phyloP scores from a whole-genome alignment of 257 asterid species.

The Solanum piurae region DNA sequence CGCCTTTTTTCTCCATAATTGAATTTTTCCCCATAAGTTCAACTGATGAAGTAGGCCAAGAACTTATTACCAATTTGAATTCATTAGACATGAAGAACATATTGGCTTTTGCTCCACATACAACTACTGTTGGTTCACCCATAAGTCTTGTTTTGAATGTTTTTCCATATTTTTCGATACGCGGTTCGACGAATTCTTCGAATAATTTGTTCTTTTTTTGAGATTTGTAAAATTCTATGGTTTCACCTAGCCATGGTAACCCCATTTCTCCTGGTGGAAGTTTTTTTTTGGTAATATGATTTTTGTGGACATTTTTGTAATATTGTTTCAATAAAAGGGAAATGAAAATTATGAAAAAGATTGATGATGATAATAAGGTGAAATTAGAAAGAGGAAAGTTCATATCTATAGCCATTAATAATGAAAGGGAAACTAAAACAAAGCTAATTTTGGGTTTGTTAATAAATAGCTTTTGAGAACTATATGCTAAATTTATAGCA shows the following conservation, averaged over 20 bases:
- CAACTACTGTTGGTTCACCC: conserved; percentile 77
- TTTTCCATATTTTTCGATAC: conserved; percentile 44
- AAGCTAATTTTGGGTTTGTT: background rate
- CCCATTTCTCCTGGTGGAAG: conserved; percentile 81
- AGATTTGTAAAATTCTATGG: conserved; percentile 60
- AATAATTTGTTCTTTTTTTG: conserved; percentile 55
- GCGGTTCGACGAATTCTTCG: conserved; percentile 55
- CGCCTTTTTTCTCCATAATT: conserved; percentile 86
- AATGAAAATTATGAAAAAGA: conserved; percentile 9
- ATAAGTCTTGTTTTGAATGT: conserved; percentile 69
- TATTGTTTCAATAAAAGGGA: conserved; percentile 12
- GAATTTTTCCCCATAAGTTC: conserved; percentile 73
- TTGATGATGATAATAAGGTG: conserved; percentile 3
- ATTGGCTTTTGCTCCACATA: conserved; percentile 75
- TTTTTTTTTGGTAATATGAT: conserved; percentile 14
- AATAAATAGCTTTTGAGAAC: background rate
- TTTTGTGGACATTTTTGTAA: background rate
- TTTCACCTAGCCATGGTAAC: conserved; percentile 78
- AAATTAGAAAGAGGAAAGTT: conserved; percentile 8
- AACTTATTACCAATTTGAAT: conserved; percentile 75
- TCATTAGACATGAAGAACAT: conserved; percentile 74
- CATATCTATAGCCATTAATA: conserved; percentile 24
- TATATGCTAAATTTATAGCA: conserved; percentile 4
- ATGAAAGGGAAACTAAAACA: background rate
- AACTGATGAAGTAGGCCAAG: conserved; percentile 86